phyloP scores from a whole-genome alignment of 768 basidiomycete genomes.

The Suillus lakei region DNA sequence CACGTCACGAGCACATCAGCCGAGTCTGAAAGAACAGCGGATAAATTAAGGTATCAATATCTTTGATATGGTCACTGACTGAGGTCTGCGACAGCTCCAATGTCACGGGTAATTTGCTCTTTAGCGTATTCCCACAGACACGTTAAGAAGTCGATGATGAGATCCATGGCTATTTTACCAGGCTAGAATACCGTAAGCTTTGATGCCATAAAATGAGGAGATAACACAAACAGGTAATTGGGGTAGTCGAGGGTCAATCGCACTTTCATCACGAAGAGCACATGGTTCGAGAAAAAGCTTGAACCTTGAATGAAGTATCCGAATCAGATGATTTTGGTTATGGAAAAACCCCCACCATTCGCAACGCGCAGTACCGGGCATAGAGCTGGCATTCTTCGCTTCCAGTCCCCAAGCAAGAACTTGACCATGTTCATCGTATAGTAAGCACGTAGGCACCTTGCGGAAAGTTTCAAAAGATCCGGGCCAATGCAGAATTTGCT shows the following conservation, averaged over 20 bases:
- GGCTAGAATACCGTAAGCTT: slow-evolving; percentile 45
- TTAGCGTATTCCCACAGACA: slow-evolving; percentile 89
- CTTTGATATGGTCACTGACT: slow-evolving; percentile 48
- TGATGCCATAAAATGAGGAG: not conserved
- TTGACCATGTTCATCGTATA: slow-evolving; percentile 76
- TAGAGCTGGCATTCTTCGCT: slow-evolving; percentile 78
- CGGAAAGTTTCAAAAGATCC: slow-evolving; percentile 86
- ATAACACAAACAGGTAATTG: slow-evolving; percentile 60
- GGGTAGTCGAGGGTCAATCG: slow-evolving; percentile 80
- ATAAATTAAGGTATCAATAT: slow-evolving; percentile 7
- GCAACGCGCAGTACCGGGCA: slow-evolving; percentile 63
- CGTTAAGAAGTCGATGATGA: slow-evolving; percentile 83
- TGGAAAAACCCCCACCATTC: slow-evolving; percentile 50
- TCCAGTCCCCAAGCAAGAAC: slow-evolving; percentile 87
- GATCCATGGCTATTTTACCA: slow-evolving; percentile 75
- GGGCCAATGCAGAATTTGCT: slow-evolving; percentile 88
- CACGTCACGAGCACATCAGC: slow-evolving; percentile 89
- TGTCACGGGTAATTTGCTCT: slow-evolving; percentile 85
- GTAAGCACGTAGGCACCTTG: slow-evolving; percentile 84
- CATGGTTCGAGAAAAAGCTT: slow-evolving; percentile 87
- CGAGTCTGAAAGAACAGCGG: slow-evolving; percentile 52
- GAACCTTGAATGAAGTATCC: slow-evolving; percentile 54
- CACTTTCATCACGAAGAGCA: slow-evolving; percentile 71
- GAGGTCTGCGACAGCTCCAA: slow-evolving; percentile 84
- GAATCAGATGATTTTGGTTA: not conserved